Base-by-base conservation (phyloP, 768 basidiomycete genomes). In the Xerocomus potaroensis region DNA sequence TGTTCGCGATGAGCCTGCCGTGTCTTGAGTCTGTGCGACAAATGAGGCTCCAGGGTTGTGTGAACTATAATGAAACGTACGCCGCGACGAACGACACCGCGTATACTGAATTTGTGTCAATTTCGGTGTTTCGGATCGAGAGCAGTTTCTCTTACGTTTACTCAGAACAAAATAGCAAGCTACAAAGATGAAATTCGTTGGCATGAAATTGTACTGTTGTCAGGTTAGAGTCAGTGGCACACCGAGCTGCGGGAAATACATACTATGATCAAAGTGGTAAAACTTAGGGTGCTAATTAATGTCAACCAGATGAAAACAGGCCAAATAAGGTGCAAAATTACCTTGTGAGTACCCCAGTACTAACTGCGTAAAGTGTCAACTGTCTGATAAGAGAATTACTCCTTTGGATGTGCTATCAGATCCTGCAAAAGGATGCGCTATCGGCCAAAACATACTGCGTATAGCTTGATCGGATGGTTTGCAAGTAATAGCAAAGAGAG, bases 1-100 rank as follows among this genome's bases (percentile, higher is more conserved):
- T 73, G 68, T 10, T 79, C 82, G 5, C 74, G 73, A 32, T 80
- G 58, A 21, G 63, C 68, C 41, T 77, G 68, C 16, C 83, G 74
- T 3, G 82, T 83, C 62, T 84, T 85, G 29, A 86, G 70, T 12
- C 80, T 82, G 39, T 43, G 42, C 19, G 40, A 36, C 18, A 44
- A 7, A 70, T 48, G 33, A 53, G 52, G 16, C 21, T n/a, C 21
- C 16, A 14, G 19, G 18, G 10, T 18, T 19, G 15, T 23, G 37
- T 16, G 15, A 0, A 3, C 2, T 2, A 19, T n/a, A 32, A 16
- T 34, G 27, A 34, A 4, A 66, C 78, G 42, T 57, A 81, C 79
- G 83, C 80, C 31, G 83, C 81, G 59, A 84, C 67, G 62, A 81
- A 73, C n/a, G 82, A 83, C 41, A 79, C 75, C 0, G 74, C 78